Evolutionary conservation across 1,139 yeast species (phyloP).

Genomic region (Lodderomyces oxycetoniae): DNA sequence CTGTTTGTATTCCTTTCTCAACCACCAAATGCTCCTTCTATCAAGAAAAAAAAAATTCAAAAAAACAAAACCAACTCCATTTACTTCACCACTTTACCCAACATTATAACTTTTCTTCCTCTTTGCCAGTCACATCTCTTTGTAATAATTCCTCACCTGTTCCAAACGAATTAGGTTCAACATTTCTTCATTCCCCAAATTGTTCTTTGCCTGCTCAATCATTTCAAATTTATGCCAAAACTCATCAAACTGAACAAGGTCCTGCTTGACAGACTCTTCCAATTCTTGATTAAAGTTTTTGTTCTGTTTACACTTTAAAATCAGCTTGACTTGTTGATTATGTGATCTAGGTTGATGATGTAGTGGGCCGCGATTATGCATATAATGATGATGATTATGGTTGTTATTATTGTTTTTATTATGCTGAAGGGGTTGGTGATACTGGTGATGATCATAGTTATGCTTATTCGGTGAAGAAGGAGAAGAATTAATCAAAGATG

Average conservation of each 20-base stretch:
- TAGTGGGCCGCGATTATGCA: no score
- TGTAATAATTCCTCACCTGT: constrained; percentile 20
- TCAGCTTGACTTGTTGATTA: constrained; percentile 17
- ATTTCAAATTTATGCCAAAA: constrained; percentile 20
- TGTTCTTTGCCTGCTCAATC: constrained; percentile 18
- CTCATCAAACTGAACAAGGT: constrained; percentile 16
- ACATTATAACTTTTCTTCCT: neutral
- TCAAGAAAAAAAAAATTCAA: no score
- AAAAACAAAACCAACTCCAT: neutral
- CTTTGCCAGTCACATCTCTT: constrained; percentile 2
- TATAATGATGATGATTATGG: no score
- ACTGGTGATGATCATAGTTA: no score
- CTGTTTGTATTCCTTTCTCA: no score
- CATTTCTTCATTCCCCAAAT: constrained; percentile 15
- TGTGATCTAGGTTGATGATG: no score
- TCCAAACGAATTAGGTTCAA: constrained; percentile 16
- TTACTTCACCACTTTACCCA: neutral
- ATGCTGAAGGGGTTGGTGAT: no score
- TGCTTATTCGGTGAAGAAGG: no score
- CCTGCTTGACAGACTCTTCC: constrained; percentile 16
- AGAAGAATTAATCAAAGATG: no score
- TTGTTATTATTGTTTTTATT: no score
- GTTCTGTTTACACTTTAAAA: constrained; percentile 21
- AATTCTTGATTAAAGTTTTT: constrained; percentile 20
- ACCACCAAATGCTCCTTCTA: no score